Evolutionary conservation across 257 asterid genomes (phyloP), one percentile per base, ranked within the genome.

Genomic region (Catharanthus roseus): DNA sequence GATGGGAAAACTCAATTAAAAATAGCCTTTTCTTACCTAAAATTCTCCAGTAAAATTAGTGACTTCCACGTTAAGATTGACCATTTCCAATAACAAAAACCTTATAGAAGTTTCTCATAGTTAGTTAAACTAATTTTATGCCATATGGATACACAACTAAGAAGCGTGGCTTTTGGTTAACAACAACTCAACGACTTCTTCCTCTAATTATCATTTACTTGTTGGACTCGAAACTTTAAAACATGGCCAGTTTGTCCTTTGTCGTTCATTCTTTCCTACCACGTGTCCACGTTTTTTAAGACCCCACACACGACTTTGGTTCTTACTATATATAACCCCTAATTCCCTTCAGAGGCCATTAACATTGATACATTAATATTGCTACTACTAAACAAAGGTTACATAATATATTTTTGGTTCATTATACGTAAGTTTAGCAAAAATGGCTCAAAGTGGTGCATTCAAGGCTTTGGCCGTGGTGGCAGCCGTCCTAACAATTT

Each of bases 191-290:
- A 8, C 65, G 65, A 29, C 41, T 58, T 58, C 24, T 28, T 6
- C 47, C 67, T 19, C 67, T 62, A 19, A 34, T 62, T 18, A 0
- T 62, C 67, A 62, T 31, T 62, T 62, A 62, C 67, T 34, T 61
- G 28, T 61, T 33, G 45, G 45, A 61, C 66, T 61, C 44, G 2
- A 31, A 57, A 38, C 39, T 61, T 61, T 15, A 11, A 31, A 58
- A 58, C 65, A 31, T 29, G 45, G 67, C 45, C 67, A 61, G 67
- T 61, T 61, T 61, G 67, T 61, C 67, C 33, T 34, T 34, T n/a
- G n/a, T n/a, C n/a, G 67, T 61, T 61, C 45, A 18, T 7, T 2
- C 5, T 38, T 38, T 58, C 19, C 6, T 34, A 18, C 21, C 67
- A 62, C 16, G 67, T 62, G 67, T 62, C 67, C 67, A 34, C 47